Evolutionary conservation across 176 grass and related monocot species (phyloP), one percentile per base, ranked within the genome.

Genomic region (Tillandsia leiboldiana): DNA sequence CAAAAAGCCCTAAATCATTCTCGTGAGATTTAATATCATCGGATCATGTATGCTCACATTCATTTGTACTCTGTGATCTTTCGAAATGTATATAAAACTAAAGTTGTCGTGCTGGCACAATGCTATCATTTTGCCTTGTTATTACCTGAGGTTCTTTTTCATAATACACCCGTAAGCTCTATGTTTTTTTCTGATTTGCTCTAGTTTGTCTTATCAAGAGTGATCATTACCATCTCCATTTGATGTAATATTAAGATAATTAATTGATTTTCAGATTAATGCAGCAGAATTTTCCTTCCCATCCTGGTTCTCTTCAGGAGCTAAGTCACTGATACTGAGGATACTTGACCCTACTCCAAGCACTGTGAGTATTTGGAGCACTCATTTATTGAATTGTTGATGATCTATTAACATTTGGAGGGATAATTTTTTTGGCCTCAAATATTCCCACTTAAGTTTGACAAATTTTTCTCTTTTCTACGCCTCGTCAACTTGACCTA

Each of bases 281-380:
- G 81, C 86, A 73, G 89, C 86, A 64, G 74, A 87, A 8, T 93
- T 90, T 81, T 87, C 89, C 17, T 93, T 83, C 66, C 94, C 94
- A 9, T 64, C 81, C 63, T 92, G 87, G 87, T 87, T 99, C 78
- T 93, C 94, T 88, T 77, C 67, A 48, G 84, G 84, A 65, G 82
- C 80, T 42, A 93, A 68, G 10, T 84, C 81, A 75, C 68, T 99
- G 75, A 86, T 99, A 77, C 70, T 71, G 48, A 79, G 67, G 84
- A 88, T 99, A 71, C 84, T 99, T 65, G 82, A 99, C 84, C 87
- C 89, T 69, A 88, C 83, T 83, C 94, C 94, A 77, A 83, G 68
- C 78, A 82, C 78, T 82, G 94, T 97, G 76, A 92, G 92, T 87
- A 66, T 67, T 47, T 29, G 51, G 26, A 47, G 67, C 26, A 10